These are phyloP conservation scores for Fagus crenata DNA, from an alignment of 306 rosid genomes.

Conservation along the genomic window DNA sequence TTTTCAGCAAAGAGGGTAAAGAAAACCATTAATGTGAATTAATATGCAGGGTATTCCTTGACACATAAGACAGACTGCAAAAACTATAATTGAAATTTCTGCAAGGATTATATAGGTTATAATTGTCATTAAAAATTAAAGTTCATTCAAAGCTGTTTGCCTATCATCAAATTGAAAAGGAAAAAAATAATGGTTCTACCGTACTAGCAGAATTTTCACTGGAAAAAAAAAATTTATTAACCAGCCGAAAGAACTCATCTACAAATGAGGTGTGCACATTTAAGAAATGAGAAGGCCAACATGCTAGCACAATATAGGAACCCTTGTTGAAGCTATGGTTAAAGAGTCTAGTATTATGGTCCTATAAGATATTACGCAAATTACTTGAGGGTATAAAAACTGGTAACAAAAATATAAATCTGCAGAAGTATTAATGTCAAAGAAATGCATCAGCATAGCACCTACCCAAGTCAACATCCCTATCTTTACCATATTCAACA, in stretches of 20 bases:
- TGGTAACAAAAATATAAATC: neutral
- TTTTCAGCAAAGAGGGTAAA: neutral
- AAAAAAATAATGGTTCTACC: neutral
- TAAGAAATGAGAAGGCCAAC: neutral
- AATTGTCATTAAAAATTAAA: neutral
- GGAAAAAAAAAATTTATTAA: neutral
- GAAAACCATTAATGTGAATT: too few species aligned
- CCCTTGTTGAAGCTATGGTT: neutral
- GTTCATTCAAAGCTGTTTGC: neutral
- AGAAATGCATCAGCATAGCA: constrained; percentile 26
- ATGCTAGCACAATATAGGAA: neutral
- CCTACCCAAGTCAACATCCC: constrained; percentile 56
- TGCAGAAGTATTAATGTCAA: constrained; percentile 9
- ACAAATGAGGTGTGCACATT: neutral
- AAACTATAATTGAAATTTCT: neutral
- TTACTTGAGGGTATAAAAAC: neutral
- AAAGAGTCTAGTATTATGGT: neutral
- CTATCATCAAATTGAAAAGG: neutral
- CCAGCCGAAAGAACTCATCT: neutral
- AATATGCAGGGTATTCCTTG: too few species aligned
- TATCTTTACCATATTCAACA: constrained; percentile 60
- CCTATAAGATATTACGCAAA: constrained; percentile 10
- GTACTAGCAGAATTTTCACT: too few species aligned
- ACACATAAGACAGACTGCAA: neutral
- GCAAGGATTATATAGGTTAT: neutral